phyloP scores from a whole-genome alignment of 306 rosid species.

The Vicia faba region DNA sequence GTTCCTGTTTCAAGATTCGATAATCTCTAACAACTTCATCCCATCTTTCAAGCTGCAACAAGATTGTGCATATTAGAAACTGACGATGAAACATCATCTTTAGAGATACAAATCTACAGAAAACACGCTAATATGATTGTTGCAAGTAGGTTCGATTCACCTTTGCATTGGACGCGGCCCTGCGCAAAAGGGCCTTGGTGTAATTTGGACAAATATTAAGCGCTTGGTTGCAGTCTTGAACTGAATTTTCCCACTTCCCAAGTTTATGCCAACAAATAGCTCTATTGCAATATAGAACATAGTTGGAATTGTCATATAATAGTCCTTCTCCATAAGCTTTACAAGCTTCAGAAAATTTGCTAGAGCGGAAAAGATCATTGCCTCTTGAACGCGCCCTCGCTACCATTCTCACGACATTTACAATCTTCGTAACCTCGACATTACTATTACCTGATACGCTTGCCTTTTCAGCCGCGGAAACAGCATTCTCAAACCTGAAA shows the following conservation, averaged over 20 bases:
- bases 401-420: slow-evolving; percentile 68
- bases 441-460: slow-evolving; percentile 53
- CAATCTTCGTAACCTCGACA: slow-evolving; percentile 60
- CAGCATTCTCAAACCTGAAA: slow-evolving; percentile 90
- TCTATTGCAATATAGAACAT: slow-evolving; percentile 84
- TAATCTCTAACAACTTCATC: slow-evolving; percentile 80
- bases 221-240: slow-evolving; percentile 81
- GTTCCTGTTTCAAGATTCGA: slow-evolving; percentile 65
- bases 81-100: slow-evolving; percentile 3
- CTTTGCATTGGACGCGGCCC: slow-evolving; percentile 84
- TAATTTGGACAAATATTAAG: slow-evolving; percentile 78
- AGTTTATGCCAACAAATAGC: slow-evolving; percentile 94
- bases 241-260: slow-evolving; percentile 86
- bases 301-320: slow-evolving; percentile 63
- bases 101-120: slow-evolving; percentile 12
- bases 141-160: slow-evolving; percentile 36
- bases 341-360: slow-evolving; percentile 78
- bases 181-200: slow-evolving; percentile 81
- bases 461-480: slow-evolving; percentile 70
- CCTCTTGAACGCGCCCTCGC: slow-evolving; percentile 79
- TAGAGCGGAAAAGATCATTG: slow-evolving; percentile 71
- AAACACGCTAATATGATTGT: background rate
- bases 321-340: slow-evolving; percentile 94
- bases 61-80: slow-evolving; percentile 25
- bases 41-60: slow-evolving; percentile 85